These are phyloP conservation scores for Nothopassalora personata DNA, from an alignment of 2,329 filamentous ascomycete genomes.

Conservation along the genomic window DNA sequence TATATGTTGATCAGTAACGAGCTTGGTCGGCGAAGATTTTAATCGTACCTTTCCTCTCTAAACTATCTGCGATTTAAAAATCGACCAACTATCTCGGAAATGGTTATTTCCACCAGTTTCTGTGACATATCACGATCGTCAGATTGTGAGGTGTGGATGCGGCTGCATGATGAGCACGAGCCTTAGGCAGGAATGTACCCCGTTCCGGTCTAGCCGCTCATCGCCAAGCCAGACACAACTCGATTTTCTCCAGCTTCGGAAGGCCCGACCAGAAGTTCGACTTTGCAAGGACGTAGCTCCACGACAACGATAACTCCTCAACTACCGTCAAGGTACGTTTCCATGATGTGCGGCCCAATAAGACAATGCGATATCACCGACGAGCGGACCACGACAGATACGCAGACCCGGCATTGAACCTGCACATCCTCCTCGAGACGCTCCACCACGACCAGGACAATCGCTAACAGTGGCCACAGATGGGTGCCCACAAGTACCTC, in stretches of 20 bases:
- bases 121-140: too few relatives aligned
- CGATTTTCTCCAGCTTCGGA: neutral
- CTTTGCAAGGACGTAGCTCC: neutral
- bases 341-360: neutral
- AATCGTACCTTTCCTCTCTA: constrained; percentile 27
- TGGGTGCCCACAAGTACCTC: constrained; percentile 99
- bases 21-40: neutral
- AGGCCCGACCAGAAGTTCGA: neutral
- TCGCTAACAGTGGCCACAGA: constrained; percentile 47
- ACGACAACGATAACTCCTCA: constrained; percentile 13
- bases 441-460: neutral
- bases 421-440: constrained; percentile 2
- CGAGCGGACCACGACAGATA: neutral
- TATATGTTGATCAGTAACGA: constrained; percentile 2
- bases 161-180: too few relatives aligned
- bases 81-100: too few relatives aligned
- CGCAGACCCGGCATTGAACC: neutral
- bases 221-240: neutral
- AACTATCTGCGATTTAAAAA: constrained; percentile 19
- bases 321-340: constrained; percentile 28
- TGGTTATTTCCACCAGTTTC: too few relatives aligned
- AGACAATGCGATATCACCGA: neutral
- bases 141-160: too few relatives aligned
- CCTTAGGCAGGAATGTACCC: too few relatives aligned
- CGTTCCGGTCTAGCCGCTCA: too few relatives aligned